Evolutionary conservation across 2,329 filamentous ascomycete species (phyloP), one percentile per base, ranked within the genome.

Genomic region (Sclerotinia minor): DNA sequence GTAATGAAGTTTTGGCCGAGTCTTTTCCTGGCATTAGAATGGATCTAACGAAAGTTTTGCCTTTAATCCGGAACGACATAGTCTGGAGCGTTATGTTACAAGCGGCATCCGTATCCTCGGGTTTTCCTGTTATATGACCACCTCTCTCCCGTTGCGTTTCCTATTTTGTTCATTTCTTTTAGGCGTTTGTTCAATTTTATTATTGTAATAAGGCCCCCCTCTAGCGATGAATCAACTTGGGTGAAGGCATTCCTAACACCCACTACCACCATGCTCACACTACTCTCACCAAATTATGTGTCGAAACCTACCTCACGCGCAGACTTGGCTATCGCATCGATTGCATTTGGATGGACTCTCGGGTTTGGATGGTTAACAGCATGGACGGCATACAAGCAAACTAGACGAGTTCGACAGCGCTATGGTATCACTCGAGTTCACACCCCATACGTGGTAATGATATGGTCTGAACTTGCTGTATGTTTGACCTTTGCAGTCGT

Each of bases 381-480:
- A 57, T 73, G 79, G 68, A 79, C 76, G 52, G 78, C 75, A 9
- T 72, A 73, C 32, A 75, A 75, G 65, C 80, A 81, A 69, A 79
- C 79, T 3, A 71, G 72, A 52, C 68, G 71, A 32, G 75, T 77
- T 61, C 76, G 73, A 67, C 74, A 72, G 45, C 74, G 77, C 55
- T 77, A 76, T 68, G 73, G 75, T 21, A 54, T 64, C 35, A 69
- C 71, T n/a, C 69, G 64, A 38, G 74, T 75, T 15, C 72, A 78
- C 49, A 79, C 76, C 26, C 71, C 75, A 5, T 82, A 66, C 17
- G 55, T 66, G 7, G 35, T 66, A 7, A 66, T 66, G 64, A 60
- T 66, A 41, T 83, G 82, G 81, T 75, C 78, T 21, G 81, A 83
- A 65, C 78, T 82, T 5, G 5, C 76, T 0, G 79, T 79, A 15